These are phyloP conservation scores for Penicillium freii DNA, from an alignment of 2,329 filamentous ascomycete genomes.

Conservation along the genomic window DNA sequence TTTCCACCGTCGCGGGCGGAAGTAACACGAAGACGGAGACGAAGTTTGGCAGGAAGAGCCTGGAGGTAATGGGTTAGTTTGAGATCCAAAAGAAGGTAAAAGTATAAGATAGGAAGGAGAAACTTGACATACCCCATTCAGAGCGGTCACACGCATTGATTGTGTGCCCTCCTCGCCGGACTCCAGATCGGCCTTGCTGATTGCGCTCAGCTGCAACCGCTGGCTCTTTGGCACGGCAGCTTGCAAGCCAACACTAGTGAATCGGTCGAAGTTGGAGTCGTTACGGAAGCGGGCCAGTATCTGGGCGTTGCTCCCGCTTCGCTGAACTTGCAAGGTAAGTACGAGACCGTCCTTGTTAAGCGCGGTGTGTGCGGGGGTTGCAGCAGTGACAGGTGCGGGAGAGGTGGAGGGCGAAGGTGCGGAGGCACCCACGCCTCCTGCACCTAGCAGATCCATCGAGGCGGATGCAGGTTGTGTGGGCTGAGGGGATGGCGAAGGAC, in stretches of 20 bases:
- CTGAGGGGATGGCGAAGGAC: conserved; percentile 49
- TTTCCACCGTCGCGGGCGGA: conserved; percentile 70
- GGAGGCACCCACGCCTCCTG: conserved; percentile 41
- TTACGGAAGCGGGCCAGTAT: conserved; percentile 84
- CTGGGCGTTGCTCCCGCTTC: conserved; percentile 68
- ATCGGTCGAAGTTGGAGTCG: conserved; percentile 59
- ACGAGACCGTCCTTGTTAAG: conserved; percentile 84
- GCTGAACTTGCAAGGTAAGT: conserved; percentile 78
- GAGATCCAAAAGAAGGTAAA: conserved; percentile 11
- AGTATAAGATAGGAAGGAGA: background rate
- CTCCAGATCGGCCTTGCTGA: conserved; percentile 74
- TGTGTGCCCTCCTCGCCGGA: conserved; percentile 83
- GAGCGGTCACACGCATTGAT: conserved; percentile 80
- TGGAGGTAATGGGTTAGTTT: conserved; percentile 44
- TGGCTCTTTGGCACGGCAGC: conserved; percentile 96
- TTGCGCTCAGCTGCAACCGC: conserved; percentile 86
- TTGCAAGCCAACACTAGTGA: conserved; percentile 79
- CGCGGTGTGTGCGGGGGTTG: conserved; percentile 60
- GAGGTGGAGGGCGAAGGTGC: conserved; percentile 44
- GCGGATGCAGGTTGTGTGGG: conserved; percentile 47
- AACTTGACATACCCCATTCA: conserved; percentile 74
- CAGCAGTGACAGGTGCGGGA: conserved; percentile 50
- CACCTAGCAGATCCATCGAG: conserved; percentile 36
- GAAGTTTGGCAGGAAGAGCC: conserved; percentile 67
- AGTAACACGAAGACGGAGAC: conserved; percentile 79